phyloP scores from a whole-genome alignment of 2,329 filamentous ascomycete species.

The Fusarium vanettenii region DNA sequence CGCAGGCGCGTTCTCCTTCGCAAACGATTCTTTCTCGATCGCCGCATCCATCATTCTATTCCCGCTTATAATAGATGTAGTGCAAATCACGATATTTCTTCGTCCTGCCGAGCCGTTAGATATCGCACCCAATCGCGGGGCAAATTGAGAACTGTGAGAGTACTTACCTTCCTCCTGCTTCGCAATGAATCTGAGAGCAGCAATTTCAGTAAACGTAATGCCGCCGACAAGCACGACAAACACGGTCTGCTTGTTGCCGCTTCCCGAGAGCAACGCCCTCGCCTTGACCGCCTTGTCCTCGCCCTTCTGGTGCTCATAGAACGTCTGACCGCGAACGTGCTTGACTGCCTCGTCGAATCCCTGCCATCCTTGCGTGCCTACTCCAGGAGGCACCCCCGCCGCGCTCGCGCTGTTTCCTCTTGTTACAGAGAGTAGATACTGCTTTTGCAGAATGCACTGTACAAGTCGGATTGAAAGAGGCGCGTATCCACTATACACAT shows the following conservation, averaged over 20 bases:
- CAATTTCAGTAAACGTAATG: conserved; percentile 95
- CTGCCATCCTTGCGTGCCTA: conserved; percentile 83
- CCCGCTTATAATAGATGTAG: conserved; percentile 91
- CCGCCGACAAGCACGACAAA: conserved; percentile 99
- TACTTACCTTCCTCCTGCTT: conserved; percentile 78
- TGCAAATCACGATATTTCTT: conserved; percentile 89
- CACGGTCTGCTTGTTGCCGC: conserved; percentile 82
- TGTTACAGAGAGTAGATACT: conserved; percentile 78
- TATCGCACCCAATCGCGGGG: neutral
- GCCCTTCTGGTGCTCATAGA: conserved; percentile 91
- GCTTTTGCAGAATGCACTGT: conserved; percentile 93
- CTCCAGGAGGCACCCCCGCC: conserved; percentile 53
- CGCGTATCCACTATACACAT: conserved; percentile 97
- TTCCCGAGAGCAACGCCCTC: conserved; percentile 83
- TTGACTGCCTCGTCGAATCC: conserved; percentile 94
- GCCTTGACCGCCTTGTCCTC: conserved; percentile 94
- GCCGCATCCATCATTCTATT: conserved; percentile 89
- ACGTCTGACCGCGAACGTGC: conserved; percentile 86
- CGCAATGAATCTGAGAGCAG: conserved; percentile 90
- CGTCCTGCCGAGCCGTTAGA: conserved; percentile 62
- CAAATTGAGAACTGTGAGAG: neutral
- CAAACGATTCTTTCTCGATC: conserved; percentile 77
- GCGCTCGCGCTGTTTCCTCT: conserved; percentile 65
- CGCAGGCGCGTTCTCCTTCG: conserved; percentile 50
- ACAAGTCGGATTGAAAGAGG: conserved; percentile 91